These are phyloP conservation scores for Suhomyces pyralidae DNA, from an alignment of 805 yeast species.

Conservation along the genomic window DNA sequence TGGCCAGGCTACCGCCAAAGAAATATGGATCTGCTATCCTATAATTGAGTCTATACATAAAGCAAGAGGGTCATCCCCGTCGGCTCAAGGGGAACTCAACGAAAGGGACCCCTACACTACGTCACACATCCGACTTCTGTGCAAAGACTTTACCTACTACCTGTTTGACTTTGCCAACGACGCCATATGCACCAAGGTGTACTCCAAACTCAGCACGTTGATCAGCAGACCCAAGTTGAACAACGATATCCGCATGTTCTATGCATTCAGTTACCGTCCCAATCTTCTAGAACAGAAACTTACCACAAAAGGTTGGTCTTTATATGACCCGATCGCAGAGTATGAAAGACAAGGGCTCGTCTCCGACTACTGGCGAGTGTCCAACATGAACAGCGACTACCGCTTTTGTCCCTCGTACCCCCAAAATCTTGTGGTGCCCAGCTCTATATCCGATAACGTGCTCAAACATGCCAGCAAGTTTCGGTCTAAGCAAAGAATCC, in stretches of 20 bases:
- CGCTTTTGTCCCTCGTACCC: slow-evolving; percentile 79
- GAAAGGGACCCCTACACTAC: slow-evolving; percentile 33
- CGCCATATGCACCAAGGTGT: slow-evolving; percentile 63
- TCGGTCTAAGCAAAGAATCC: slow-evolving; percentile 82
- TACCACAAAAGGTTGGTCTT: slow-evolving; percentile 59
- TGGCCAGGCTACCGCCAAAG: slow-evolving; percentile 34
- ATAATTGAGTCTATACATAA: slow-evolving; percentile 63
- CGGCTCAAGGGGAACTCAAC: slow-evolving; percentile 1
- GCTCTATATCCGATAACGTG: slow-evolving; percentile 75
- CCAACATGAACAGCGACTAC: slow-evolving; percentile 62
- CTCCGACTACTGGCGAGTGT: slow-evolving; percentile 61
- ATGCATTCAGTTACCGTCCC: slow-evolving; percentile 81
- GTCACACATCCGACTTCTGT: slow-evolving; percentile 64
- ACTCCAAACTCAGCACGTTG: slow-evolving; percentile 63
- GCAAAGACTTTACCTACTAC: slow-evolving; percentile 81
- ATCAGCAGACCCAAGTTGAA: slow-evolving; percentile 53
- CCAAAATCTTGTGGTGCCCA: slow-evolving; percentile 61
- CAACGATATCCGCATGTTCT: slow-evolving; percentile 47
- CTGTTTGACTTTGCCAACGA: slow-evolving; percentile 70
- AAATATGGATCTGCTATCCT: slow-evolving; percentile 92
- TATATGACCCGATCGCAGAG: slow-evolving; percentile 62
- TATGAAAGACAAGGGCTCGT: slow-evolving; percentile 70
- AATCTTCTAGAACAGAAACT: slow-evolving; percentile 61
- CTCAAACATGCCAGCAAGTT: slow-evolving; percentile 79
- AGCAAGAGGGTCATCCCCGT: slow-evolving; percentile 46